These are phyloP conservation scores for Mortierella antarctica DNA, from an alignment of 192 early-diverging fungal genomes.

Conservation along the genomic window DNA sequence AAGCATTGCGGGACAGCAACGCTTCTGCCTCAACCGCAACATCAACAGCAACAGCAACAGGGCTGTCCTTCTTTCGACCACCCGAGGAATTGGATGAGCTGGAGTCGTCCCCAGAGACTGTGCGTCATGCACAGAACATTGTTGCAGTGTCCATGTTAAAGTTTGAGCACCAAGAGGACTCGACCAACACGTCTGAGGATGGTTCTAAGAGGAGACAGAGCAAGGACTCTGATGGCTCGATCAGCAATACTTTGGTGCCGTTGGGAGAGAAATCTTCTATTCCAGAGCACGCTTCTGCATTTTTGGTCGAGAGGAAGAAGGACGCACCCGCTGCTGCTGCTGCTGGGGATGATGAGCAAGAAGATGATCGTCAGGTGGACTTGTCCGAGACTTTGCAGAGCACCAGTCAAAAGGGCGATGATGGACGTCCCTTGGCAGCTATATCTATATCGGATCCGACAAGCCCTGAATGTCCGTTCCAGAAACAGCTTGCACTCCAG, in stretches of 20 bases:
- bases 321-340: background rate
- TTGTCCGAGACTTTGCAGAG: background rate
- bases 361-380: too few relatives aligned
- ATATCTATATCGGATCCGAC: background rate
- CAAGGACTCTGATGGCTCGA: too few relatives aligned
- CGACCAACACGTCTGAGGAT: too few relatives aligned
- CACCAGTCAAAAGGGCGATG: background rate
- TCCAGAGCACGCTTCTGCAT: too few relatives aligned
- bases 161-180: background rate
- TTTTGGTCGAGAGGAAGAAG: background rate
- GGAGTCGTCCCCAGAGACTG: background rate
- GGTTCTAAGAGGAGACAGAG: too few relatives aligned
- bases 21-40: background rate
- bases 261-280: too few relatives aligned
- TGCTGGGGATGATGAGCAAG: background rate
- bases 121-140: background rate
- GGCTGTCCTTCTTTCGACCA: conserved; percentile 17
- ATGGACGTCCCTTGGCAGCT: background rate
- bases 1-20: background rate
- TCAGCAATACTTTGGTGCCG: too few relatives aligned
- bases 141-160: conserved; percentile 10
- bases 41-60: background rate
- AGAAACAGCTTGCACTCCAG: conserved; percentile 29
- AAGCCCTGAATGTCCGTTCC: conserved; percentile 8
- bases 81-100: conserved; percentile 1